phyloP scores from a whole-genome alignment of 371 early-diverging fungal species.

The Apophysomyces elegans region DNA sequence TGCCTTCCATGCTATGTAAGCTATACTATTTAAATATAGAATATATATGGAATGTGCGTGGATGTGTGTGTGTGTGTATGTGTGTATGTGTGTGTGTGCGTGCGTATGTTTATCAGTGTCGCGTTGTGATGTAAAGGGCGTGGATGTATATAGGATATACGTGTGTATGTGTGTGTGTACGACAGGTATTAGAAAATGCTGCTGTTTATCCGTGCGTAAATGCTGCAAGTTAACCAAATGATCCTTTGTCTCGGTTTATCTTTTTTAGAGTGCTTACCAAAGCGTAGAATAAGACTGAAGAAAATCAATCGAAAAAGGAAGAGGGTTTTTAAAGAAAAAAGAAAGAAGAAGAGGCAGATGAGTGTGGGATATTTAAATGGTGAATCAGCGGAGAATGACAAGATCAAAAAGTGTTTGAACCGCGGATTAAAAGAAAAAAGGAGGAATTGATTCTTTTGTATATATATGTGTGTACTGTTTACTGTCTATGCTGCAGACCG shows the following conservation, averaged over 20 bases:
- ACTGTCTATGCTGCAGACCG: slow-evolving; percentile 37
- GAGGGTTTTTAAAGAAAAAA: slow-evolving; percentile 4
- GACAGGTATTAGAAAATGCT: background rate
- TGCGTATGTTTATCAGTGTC: slow-evolving; percentile 6
- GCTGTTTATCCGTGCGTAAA: slow-evolving; percentile 12
- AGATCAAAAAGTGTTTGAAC: background rate
- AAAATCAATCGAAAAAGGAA: slow-evolving; percentile 10
- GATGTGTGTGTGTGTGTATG: background rate
- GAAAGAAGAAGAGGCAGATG: background rate
- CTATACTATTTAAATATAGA: slow-evolving; percentile 7
- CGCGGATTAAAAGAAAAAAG: slow-evolving; percentile 7
- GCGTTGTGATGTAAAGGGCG: background rate
- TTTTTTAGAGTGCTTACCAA: background rate
- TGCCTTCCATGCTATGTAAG: slow-evolving; percentile 36
- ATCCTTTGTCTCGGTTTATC: background rate
- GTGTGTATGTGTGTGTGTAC: slow-evolving; percentile 2
- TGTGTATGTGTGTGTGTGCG: slow-evolving; percentile 1
- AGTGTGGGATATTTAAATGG: background rate
- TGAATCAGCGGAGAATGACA: slow-evolving; percentile 2
- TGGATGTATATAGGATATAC: background rate
- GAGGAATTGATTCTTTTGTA: slow-evolving; percentile 8
- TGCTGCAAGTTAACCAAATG: background rate
- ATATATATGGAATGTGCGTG: no score
- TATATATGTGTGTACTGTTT: slow-evolving; percentile 20
- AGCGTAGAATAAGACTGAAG: background rate